These are phyloP conservation scores for Daldinia sp. DNA, from an alignment of 2,329 filamentous ascomycete species.

Conservation along the genomic window DNA sequence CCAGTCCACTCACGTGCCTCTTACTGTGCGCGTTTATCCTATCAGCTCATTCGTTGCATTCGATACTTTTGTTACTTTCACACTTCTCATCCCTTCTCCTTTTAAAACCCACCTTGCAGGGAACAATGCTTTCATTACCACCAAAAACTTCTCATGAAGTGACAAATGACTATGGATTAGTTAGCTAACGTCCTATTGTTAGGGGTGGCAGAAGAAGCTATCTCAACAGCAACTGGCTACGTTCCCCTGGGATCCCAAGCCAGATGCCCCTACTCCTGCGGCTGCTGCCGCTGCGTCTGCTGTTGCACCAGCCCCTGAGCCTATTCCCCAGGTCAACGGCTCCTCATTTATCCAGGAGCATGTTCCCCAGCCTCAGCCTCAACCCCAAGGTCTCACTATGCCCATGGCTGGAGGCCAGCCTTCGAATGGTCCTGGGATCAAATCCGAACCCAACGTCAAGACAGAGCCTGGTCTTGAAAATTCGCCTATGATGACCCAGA, in stretches of 20 bases:
- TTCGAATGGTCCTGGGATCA: conserved; percentile 54
- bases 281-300: conserved; percentile 45
- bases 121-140: conserved; percentile 10
- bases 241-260: conserved; percentile 96
- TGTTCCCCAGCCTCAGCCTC: conserved; percentile 36
- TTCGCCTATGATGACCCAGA: conserved; percentile 55
- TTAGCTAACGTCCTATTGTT: conserved; percentile 41
- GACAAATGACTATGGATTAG: background rate
- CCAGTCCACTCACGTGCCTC: conserved; percentile 44
- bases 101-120: conserved; percentile 10
- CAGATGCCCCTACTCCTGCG: conserved; percentile 64
- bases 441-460: conserved; percentile 62
- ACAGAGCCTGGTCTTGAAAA: conserved; percentile 60
- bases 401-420: conserved; percentile 45
- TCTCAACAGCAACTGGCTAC: conserved; percentile 84
- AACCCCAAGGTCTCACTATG: conserved; percentile 44
- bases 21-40: conserved; percentile 37
- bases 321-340: conserved; percentile 46
- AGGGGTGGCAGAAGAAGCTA: conserved; percentile 96
- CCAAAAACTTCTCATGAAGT: background rate
- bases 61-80: background rate
- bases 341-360: conserved; percentile 50
- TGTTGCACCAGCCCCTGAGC: conserved; percentile 42
- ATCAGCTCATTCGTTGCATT: conserved; percentile 39
- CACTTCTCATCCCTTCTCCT: background rate